Evolutionary conservation across 2,329 filamentous ascomycete species (phyloP), one percentile per base, ranked within the genome.

Genomic region (Fusarium sp.): DNA sequence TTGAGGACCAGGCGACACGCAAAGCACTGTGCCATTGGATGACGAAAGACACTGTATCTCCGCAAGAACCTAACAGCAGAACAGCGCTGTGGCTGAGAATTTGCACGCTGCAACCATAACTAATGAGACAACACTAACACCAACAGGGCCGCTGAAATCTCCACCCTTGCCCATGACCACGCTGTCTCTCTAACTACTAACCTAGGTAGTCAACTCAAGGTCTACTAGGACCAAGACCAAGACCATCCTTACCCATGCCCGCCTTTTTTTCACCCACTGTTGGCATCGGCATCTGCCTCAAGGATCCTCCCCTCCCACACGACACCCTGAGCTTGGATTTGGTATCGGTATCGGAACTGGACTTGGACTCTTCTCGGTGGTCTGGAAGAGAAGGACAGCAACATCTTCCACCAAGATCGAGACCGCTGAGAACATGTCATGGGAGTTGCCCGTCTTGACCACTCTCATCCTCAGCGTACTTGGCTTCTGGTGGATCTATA

Each of bases 381-480:
- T 67, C 63, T 63, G 73, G 70, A 68, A 77, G 64, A 71, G 75
- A 62, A 62, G 59, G 59, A 58, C 41, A 72, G 67, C 69, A 68
- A 57, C 68, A 72, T 31, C 42, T 60, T 63, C 58, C 70, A 64
- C 68, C 70, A 72, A 78, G 73, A 68, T 70, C 67, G 75, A 69
- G 74, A 74, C 63, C 70, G 82, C 78, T 80, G 82, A 83, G 82
- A 84, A 82, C 79, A 84, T 84, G 83, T 83, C 82, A 83, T 84
- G 82, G 83, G 81, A 83, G 81, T 81, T 82, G 73, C 78, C 82
- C 77, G 79, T 80, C 75, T 82, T 83, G 79, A 83, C 79, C 75
- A 79, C 81, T 80, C 79, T 83, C 79, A 80, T 81, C 81, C 72
- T 83, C 79, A 80, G 78, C 79, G 75, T 82, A 74, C 75, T 82